These are phyloP conservation scores for Limnanthes douglasii DNA, from an alignment of 345 rosid species.

Conservation along the genomic window DNA sequence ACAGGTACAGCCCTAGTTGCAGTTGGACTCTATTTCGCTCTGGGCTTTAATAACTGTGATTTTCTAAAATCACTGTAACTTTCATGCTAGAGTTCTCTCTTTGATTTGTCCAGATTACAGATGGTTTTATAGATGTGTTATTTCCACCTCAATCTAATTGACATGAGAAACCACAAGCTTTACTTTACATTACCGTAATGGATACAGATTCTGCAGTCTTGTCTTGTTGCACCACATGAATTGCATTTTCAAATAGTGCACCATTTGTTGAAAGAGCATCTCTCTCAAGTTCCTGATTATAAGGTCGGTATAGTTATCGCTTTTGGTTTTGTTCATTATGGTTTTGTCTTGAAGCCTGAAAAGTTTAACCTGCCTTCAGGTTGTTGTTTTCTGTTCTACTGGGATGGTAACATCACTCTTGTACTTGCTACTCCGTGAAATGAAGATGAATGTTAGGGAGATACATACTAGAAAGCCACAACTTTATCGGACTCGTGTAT, in stretches of 20 bases:
- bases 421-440: conserved; percentile 55
- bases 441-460: conserved; percentile 82
- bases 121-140: no score
- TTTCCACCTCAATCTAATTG: no score
- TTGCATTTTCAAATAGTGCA: conserved; percentile 60
- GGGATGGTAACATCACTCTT: conserved; percentile 82
- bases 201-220: conserved; percentile 76
- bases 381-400: conserved; percentile 81
- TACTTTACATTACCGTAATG: no score
- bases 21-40: no score
- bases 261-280: conserved; percentile 58
- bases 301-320: conserved; percentile 36
- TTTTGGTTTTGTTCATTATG: conserved; percentile 2
- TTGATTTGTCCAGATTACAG: no score
- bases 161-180: conserved; percentile 3
- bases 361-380: conserved; percentile 25
- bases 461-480: conserved; percentile 90
- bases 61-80: no score
- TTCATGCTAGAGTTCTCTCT: no score
- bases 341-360: conserved; percentile 7
- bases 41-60: no score
- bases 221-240: conserved; percentile 54
- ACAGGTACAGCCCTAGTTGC: no score
- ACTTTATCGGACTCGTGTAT: conserved; percentile 53
- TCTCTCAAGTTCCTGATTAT: conserved; percentile 37